Conservation (phyloP, 371 early-diverging fungal genomes). For the Actinomortierella ambigua region DNA sequence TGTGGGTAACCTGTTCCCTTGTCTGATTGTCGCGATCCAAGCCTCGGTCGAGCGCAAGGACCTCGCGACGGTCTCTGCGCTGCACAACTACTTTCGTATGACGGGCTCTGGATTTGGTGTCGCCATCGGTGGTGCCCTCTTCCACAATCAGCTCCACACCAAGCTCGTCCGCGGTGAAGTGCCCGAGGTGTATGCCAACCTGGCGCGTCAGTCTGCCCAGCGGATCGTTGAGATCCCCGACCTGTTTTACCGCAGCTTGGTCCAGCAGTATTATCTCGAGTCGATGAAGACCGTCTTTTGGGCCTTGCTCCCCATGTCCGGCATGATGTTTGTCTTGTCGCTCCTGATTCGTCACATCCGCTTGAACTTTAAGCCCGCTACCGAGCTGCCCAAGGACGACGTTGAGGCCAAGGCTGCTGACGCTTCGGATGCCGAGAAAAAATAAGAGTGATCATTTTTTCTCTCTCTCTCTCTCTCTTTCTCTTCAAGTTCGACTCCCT, state of each 20-base stretch:
- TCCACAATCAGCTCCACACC: slow-evolving; percentile 45
- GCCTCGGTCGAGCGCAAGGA: slow-evolving; percentile 49
- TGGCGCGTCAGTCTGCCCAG: slow-evolving; percentile 34
- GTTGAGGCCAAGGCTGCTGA: background rate
- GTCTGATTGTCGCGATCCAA: slow-evolving; percentile 56
- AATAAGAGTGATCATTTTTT: background rate
- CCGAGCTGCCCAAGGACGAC: background rate
- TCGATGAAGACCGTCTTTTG: slow-evolving; percentile 45
- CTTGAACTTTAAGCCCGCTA: slow-evolving; percentile 14
- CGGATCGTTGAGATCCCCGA: slow-evolving; percentile 27
- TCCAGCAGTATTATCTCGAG: slow-evolving; percentile 29
- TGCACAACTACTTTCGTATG: slow-evolving; percentile 53
- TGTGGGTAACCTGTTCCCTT: slow-evolving; percentile 41
- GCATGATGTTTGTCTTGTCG: slow-evolving; percentile 33
- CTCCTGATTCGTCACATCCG: slow-evolving; percentile 29
- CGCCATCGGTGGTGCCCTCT: slow-evolving; percentile 51
- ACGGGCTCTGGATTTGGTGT: slow-evolving; percentile 57
- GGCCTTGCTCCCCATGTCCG: slow-evolving; percentile 43
- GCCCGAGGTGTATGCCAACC: slow-evolving; percentile 10
- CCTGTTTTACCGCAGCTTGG: slow-evolving; percentile 12
- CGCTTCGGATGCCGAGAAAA: background rate
- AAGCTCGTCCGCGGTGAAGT: slow-evolving; percentile 4
- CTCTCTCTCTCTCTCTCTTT: background rate
- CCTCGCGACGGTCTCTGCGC: slow-evolving; percentile 35
- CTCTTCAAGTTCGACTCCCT: background rate